These are phyloP conservation scores for Termitomyces sp. DNA, from an alignment of 768 basidiomycete species.

Conservation along the genomic window DNA sequence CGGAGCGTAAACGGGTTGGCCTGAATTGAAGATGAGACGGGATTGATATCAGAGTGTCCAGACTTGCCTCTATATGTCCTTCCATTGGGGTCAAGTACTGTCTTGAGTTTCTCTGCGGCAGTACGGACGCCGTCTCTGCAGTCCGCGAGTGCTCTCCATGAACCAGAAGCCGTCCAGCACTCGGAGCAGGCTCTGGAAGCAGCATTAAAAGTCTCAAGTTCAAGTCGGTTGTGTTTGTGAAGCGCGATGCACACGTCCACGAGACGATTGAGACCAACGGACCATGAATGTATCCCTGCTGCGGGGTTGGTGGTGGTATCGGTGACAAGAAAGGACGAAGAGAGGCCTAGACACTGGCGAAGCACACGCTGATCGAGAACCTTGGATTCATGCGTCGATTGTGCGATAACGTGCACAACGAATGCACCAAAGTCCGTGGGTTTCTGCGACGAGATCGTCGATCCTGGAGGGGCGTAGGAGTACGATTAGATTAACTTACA, in stretches of 20 bases:
- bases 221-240: slow-evolving; percentile 59
- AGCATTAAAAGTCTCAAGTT: slow-evolving; percentile 70
- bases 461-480: background rate
- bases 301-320: slow-evolving; percentile 62
- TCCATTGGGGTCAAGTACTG: slow-evolving; percentile 51
- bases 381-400: slow-evolving; percentile 37
- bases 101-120: slow-evolving; percentile 57
- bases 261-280: slow-evolving; percentile 57
- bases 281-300: slow-evolving; percentile 57
- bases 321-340: slow-evolving; percentile 75
- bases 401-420: slow-evolving; percentile 49
- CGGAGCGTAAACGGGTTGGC: slow-evolving; percentile 33
- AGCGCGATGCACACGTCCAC: slow-evolving; percentile 72
- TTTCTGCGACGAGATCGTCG: slow-evolving; percentile 7
- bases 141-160: slow-evolving; percentile 64
- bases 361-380: slow-evolving; percentile 56
- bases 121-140: slow-evolving; percentile 57
- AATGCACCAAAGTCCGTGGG: slow-evolving; percentile 59
- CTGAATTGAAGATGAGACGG: slow-evolving; percentile 16
- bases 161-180: slow-evolving; percentile 69
- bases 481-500: slow-evolving; percentile 5
- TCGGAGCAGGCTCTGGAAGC: slow-evolving; percentile 72
- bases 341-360: slow-evolving; percentile 59
- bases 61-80: slow-evolving; percentile 36
- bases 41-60: background rate